Evolutionary conservation across 768 basidiomycete species (phyloP), one percentile per base, ranked within the genome.

Genomic region (Epithele typhae): DNA sequence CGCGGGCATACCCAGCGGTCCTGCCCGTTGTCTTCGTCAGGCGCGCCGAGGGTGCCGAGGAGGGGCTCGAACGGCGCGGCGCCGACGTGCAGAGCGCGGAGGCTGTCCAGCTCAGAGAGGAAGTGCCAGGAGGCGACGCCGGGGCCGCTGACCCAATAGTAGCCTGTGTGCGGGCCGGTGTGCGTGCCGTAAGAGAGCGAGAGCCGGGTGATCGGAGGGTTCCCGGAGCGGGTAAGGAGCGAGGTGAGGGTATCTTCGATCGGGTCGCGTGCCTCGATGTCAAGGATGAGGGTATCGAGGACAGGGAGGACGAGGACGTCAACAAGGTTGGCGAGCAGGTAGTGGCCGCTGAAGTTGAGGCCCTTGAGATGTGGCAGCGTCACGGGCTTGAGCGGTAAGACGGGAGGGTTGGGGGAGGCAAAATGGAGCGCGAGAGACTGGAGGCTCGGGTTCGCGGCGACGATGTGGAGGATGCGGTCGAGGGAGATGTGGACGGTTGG

Each of bases 261-360:
- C 0, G 84, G 76, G 51, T 87, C 84, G n/a, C 87, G 77, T 1
- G 79, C 72, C 60, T 88, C 86, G 49, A 89, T 77, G 59, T 88
- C 84, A 37, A 89, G 67, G 2, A 70, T 78, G 14, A 89, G 74
- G 21, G 69, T 64, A n/a, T 73, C 74, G 37, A 90, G 67, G 4
- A 62, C 54, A 0, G 87, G 87, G 11, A 81, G 68, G 19, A 74
- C 64, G 35, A 90, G 74, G 1, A 72, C 73, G 40, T 87, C 84
- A 22, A 83, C 62, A 9, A 90, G 73, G 46, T 73, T 72, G 6
- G 74, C 67, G 55, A 90, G 75, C 19, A 80, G 73, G 51, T 76
- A 79, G 57, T 87, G 82, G 0, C 87, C 86, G 5, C 84, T 82
- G 22, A 89, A 61, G 42, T 65, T 76, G 37, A 88, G 68, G 14